These are phyloP conservation scores for Ramalina intermedia DNA, from an alignment of 495 filamentous ascomycete species.

Conservation along the genomic window DNA sequence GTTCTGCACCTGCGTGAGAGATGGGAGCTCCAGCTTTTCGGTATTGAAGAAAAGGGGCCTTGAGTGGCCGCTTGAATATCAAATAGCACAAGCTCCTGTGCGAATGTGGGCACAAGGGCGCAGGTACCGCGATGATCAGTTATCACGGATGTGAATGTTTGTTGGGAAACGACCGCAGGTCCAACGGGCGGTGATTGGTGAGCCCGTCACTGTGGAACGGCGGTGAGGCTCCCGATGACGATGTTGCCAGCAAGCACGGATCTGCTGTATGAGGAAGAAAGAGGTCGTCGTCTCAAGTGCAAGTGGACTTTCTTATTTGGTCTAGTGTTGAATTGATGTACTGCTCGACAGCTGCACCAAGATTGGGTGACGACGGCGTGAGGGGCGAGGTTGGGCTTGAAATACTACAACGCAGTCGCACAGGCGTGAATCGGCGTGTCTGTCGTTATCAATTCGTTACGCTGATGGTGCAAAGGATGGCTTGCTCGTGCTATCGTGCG, in stretches of 20 bases:
- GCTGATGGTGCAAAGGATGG: slow-evolving; percentile 4
- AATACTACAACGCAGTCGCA: too few species aligned
- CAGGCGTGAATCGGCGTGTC: slow-evolving; percentile 22
- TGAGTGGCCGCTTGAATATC: slow-evolving; percentile 18
- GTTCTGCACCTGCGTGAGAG: slow-evolving; percentile 79
- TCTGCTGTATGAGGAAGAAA: too few species aligned
- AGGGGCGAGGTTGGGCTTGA: too few species aligned
- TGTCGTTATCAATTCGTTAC: slow-evolving; percentile 49
- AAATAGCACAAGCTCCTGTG: too few species aligned
- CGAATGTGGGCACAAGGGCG: too few species aligned
- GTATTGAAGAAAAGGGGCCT: slow-evolving; percentile 39
- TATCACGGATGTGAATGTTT: slow-evolving; percentile 18
- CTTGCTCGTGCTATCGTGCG: neutral
- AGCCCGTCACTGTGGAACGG: slow-evolving; percentile 7
- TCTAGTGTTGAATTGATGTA: too few species aligned
- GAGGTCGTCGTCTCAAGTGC: too few species aligned
- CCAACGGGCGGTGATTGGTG: slow-evolving; percentile 11
- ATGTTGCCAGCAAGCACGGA: too few species aligned
- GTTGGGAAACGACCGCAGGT: slow-evolving; percentile 17
- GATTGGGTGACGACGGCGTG: too few species aligned
- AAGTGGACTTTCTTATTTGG: too few species aligned
- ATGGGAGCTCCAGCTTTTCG: slow-evolving; percentile 98
- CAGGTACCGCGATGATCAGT: neutral
- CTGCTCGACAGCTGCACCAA: too few species aligned
- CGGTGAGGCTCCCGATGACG: too few species aligned